Conservation (phyloP, 768 basidiomycete species). For the Collybiopsis luxurians region DNA sequence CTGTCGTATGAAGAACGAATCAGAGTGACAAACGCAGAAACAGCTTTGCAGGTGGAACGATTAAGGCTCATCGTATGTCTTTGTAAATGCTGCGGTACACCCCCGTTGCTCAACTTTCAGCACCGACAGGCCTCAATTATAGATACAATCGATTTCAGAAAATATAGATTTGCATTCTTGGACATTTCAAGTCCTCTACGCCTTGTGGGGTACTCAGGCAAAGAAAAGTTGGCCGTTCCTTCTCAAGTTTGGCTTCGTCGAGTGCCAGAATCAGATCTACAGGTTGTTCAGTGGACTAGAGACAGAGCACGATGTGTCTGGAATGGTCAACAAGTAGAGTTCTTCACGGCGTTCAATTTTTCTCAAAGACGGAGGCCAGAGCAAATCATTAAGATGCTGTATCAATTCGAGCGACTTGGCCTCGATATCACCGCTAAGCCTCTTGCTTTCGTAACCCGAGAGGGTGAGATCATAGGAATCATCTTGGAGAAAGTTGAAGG, state of each 20-base stretch:
- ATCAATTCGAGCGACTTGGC: neutral
- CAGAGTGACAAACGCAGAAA: neutral
- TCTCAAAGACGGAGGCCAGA: neutral
- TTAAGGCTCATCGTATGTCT: neutral
- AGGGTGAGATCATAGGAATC: neutral
- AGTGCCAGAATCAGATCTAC: neutral
- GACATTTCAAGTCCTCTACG: neutral
- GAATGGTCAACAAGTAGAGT: neutral
- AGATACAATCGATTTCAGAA: neutral
- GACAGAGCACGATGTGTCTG: neutral
- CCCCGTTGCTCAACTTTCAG: neutral
- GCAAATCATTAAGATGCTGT: neutral
- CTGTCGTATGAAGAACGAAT: neutral
- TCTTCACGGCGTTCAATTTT: neutral
- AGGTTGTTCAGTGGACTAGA: neutral
- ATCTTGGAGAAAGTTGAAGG: neutral
- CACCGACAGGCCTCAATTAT: neutral
- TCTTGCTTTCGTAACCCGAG: neutral
- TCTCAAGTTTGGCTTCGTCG: neutral
- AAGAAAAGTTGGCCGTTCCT: neutral
- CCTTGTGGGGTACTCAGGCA: neutral
- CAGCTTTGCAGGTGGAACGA: neutral
- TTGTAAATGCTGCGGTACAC: neutral
- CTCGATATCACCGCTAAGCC: neutral
- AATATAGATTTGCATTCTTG: neutral